A percentile compares a stretch with the other conserved stretches of the same genome.
phyloP scores from a whole-genome alignment of 805 yeast genomes.

The Kodamaea kaohsiungensis region DNA sequence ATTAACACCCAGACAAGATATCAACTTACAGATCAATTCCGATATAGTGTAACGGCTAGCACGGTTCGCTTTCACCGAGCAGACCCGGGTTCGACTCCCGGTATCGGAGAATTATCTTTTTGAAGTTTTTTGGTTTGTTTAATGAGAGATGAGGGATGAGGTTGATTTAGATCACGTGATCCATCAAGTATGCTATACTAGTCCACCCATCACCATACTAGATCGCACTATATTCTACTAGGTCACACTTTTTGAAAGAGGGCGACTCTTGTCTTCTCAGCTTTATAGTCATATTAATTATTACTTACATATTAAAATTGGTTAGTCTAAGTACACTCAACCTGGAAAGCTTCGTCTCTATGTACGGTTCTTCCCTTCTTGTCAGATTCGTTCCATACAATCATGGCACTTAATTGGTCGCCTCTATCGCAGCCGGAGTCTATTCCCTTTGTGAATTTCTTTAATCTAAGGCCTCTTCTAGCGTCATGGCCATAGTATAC shows the following conservation, averaged over 20 bases:
- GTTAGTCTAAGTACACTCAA: constrained; percentile 9
- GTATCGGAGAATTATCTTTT: constrained; percentile 56
- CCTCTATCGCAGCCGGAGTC: constrained; percentile 86
- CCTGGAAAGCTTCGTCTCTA: constrained; percentile 22
- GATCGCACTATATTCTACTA: no score
- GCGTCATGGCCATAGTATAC: constrained; percentile 93
- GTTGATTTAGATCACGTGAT: no score
- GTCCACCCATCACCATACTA: no score
- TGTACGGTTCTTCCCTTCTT: constrained; percentile 15
- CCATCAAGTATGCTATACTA: no score
- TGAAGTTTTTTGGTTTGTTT: no score
- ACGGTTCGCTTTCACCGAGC: constrained; percentile 86
- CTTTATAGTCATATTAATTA: neutral
- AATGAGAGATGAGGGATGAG: no score
- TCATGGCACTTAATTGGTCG: constrained; percentile 62
- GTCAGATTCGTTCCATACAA: constrained; percentile 36
- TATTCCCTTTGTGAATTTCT: constrained; percentile 71
- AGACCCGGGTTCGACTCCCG: constrained; percentile 87
- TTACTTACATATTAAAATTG: neutral
- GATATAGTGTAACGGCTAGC: constrained; percentile 83
- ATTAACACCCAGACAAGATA: no score
- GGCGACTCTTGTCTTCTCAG: no score
- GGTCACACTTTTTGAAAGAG: no score
- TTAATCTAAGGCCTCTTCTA: constrained; percentile 64
- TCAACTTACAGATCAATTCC: no score